phyloP scores from a whole-genome alignment of 2,329 filamentous ascomycete genomes.

The Aspergillus pseudonomiae region DNA sequence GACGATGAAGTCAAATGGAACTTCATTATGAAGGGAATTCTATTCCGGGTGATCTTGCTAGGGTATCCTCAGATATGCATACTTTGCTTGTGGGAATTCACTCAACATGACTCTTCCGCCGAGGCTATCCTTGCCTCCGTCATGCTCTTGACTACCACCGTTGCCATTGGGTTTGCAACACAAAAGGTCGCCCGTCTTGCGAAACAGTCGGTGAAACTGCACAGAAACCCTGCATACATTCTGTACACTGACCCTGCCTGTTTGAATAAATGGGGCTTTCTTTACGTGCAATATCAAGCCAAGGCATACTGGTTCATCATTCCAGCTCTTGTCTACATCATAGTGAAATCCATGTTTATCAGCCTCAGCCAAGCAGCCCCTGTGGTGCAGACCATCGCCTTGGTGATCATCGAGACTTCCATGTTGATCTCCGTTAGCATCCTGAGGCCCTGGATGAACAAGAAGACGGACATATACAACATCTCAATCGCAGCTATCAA shows the following conservation, averaged over 20 bases:
- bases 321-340: slow-evolving; percentile 72
- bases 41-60: slow-evolving; percentile 86
- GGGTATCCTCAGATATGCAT: slow-evolving; percentile 90
- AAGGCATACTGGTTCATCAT: slow-evolving; percentile 94
- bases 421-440: slow-evolving; percentile 79
- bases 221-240: slow-evolving; percentile 94
- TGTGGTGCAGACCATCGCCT: slow-evolving; percentile 75
- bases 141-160: slow-evolving; percentile 78
- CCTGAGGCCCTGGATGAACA: slow-evolving; percentile 94
- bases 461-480: slow-evolving; percentile 95
- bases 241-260: slow-evolving; percentile 89
- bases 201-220: slow-evolving; percentile 81
- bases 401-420: slow-evolving; percentile 78
- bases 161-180: slow-evolving; percentile 79
- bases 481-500: slow-evolving; percentile 88
- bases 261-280: slow-evolving; percentile 96
- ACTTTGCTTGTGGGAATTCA: slow-evolving; percentile 91
- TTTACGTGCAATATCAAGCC: slow-evolving; percentile 94
- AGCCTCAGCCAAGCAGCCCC: slow-evolving; percentile 73
- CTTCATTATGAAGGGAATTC: slow-evolving; percentile 88
- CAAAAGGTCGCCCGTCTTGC: slow-evolving; percentile 87
- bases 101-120: slow-evolving; percentile 78
- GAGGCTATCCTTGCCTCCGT: slow-evolving; percentile 84
- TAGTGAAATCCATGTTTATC: slow-evolving; percentile 86
- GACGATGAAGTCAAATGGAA: slow-evolving; percentile 92